Evolutionary conservation across 2,329 filamentous ascomycete genomes (phyloP).

Genomic region (Zymoseptoria brevis): DNA sequence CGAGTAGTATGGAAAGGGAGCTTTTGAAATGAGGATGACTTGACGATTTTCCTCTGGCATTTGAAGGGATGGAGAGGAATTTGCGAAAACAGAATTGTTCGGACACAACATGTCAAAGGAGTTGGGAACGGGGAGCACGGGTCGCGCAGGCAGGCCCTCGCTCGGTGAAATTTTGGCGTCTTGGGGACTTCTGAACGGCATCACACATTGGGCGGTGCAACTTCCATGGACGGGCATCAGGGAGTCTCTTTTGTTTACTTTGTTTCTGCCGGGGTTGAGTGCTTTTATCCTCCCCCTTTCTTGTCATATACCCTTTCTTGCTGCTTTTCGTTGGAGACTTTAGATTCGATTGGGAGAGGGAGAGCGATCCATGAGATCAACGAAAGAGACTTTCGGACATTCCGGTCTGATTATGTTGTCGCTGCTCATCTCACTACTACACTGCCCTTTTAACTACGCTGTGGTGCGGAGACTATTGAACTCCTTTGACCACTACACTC

Average conservation of each 20-base stretch:
- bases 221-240: neutral
- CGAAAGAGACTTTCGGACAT: neutral
- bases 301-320: neutral
- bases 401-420: neutral
- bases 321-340: neutral
- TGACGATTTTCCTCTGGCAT: neutral
- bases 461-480: too few relatives aligned
- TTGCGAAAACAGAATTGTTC: neutral
- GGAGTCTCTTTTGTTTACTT: neutral
- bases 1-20: conserved; percentile 29
- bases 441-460: neutral
- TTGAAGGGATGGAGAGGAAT: neutral
- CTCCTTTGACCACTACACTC: neutral
- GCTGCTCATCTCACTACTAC: neutral
- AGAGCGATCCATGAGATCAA: neutral
- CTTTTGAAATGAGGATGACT: conserved; percentile 14
- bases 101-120: neutral
- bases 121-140: neutral
- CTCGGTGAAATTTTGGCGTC: neutral
- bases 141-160: neutral
- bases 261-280: neutral
- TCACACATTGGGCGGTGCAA: neutral
- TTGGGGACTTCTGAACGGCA: neutral
- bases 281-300: neutral
- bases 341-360: neutral